Conservation (phyloP, 2,329 filamentous ascomycete genomes). For the Colletotrichum kahawae region DNA sequence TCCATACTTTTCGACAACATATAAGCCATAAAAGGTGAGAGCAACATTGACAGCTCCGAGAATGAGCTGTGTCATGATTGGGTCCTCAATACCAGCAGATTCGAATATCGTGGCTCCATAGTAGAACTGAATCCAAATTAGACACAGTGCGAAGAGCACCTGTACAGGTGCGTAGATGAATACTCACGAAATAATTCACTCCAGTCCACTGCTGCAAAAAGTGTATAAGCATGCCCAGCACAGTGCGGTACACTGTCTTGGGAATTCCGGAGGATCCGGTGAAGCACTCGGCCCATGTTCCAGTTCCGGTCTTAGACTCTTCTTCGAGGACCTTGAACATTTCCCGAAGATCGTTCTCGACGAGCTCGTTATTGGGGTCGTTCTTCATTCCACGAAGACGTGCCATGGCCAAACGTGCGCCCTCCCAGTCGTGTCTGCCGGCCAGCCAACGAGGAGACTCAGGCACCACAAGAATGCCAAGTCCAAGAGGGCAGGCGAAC, state of each 20-base stretch:
- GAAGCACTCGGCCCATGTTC: conserved; percentile 66
- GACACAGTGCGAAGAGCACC: fast-evolving
- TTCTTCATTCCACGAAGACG: conserved; percentile 57
- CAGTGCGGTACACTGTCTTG: conserved; percentile 67
- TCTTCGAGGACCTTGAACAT: conserved; percentile 54
- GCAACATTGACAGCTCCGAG: conserved; percentile 71
- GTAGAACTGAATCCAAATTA: conserved; percentile 45
- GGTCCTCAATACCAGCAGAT: conserved; percentile 69
- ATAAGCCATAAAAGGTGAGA: conserved; percentile 71
- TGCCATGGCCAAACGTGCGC: conserved; percentile 54
- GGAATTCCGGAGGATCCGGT: conserved; percentile 55
- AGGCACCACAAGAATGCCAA: conserved; percentile 58
- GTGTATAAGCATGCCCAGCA: conserved; percentile 68
- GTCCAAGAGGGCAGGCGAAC: conserved; percentile 56
- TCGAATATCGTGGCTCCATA: conserved; percentile 73
- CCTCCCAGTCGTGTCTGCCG: conserved; percentile 49
- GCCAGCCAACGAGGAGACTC: conserved; percentile 65
- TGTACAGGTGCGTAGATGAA: fast-evolving
- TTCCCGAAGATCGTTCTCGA: conserved; percentile 59
- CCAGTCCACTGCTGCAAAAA: conserved; percentile 73
- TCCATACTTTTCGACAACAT: conserved; percentile 70
- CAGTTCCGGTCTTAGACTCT: conserved; percentile 47
- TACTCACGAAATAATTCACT: not conserved
- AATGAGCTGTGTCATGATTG: conserved; percentile 72
- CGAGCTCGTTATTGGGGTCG: conserved; percentile 45